Evolutionary conservation across 164 flowering plant genomes (phyloP).

Genomic region (Saururus chinensis): DNA sequence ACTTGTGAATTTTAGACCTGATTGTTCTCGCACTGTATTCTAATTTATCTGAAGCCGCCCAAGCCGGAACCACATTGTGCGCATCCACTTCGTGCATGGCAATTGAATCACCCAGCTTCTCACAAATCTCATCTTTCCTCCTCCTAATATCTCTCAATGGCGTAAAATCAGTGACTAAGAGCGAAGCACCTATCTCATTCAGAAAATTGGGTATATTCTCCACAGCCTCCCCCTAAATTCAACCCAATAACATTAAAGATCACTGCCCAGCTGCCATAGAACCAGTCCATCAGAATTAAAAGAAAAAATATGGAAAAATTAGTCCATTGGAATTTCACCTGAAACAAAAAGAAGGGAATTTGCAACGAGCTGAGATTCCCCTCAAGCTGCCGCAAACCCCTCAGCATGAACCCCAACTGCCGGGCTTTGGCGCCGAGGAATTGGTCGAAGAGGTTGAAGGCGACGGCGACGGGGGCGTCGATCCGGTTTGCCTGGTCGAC

Average conservation of each 20-base stretch:
- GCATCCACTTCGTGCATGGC: slow-evolving; percentile 90
- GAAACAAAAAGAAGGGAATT: slow-evolving; percentile 76
- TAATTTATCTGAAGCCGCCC: slow-evolving; percentile 87
- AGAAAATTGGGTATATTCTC: slow-evolving; percentile 75
- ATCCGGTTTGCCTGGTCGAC: slow-evolving; percentile 63
- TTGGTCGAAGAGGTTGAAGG: slow-evolving; percentile 73
- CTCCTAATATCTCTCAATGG: slow-evolving; percentile 57
- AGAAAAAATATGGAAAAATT: not conserved
- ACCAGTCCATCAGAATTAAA: not conserved
- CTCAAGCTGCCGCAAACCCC: slow-evolving; percentile 59
- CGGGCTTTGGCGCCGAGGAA: slow-evolving; percentile 80
- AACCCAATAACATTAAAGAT: not conserved
- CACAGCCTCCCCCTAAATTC: slow-evolving; percentile 63
- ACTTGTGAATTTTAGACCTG: slow-evolving; percentile 69
- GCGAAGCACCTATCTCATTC: slow-evolving; percentile 61
- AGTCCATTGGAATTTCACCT: slow-evolving; percentile 21
- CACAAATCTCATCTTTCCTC: slow-evolving; percentile 68
- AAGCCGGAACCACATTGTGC: slow-evolving; percentile 82
- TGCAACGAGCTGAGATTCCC: slow-evolving; percentile 27
- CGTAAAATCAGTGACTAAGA: slow-evolving; percentile 80
- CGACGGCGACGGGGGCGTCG: slow-evolving; percentile 70
- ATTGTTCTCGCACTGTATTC: slow-evolving; percentile 84
- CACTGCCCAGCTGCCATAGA: not conserved
- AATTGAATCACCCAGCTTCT: slow-evolving; percentile 42
- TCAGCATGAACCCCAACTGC: slow-evolving; percentile 84